Evolutionary conservation across 345 rosid species (phyloP).

Genomic region (Mercurialis annua): DNA sequence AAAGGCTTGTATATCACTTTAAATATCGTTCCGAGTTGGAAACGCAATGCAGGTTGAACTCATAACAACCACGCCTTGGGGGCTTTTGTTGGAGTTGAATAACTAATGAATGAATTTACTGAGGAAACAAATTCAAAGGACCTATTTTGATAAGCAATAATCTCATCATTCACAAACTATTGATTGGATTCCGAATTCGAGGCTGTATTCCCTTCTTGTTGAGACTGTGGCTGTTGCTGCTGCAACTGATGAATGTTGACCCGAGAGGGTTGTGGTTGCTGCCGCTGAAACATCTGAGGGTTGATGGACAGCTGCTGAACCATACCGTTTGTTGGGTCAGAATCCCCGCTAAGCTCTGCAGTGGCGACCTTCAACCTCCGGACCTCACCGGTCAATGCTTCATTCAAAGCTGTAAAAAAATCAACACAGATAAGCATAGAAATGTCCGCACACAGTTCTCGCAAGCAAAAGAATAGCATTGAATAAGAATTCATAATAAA

Average conservation of each 20-base stretch:
- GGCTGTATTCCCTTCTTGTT: conserved; percentile 40
- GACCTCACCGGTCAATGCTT: conserved; percentile 61
- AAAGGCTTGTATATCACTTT: conserved; percentile 23
- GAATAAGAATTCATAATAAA: too few relatives aligned
- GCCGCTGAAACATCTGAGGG: conserved; percentile 50
- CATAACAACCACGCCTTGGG: conserved; percentile 15
- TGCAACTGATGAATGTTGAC: conserved; percentile 38
- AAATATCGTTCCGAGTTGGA: conserved; percentile 26
- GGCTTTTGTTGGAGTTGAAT: conserved; percentile 19
- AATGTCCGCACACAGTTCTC: background rate
- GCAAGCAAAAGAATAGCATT: background rate
- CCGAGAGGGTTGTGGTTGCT: conserved; percentile 41
- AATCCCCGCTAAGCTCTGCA: conserved; percentile 40
- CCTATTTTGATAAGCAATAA: background rate
- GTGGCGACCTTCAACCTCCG: conserved; percentile 49
- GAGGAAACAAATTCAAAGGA: conserved; percentile 10
- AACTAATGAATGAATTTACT: conserved; percentile 42
- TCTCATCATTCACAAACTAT: conserved; percentile 27
- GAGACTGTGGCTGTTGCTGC: conserved; percentile 29
- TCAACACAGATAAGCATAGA: background rate
- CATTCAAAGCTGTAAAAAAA: conserved; percentile 52
- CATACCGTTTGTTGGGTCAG: conserved; percentile 45
- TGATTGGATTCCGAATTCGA: conserved; percentile 56
- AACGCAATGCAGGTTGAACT: conserved; percentile 15
- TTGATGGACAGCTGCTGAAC: conserved; percentile 40